Conservation (phyloP, 805 yeast genomes). For the Candida railenensis region DNA sequence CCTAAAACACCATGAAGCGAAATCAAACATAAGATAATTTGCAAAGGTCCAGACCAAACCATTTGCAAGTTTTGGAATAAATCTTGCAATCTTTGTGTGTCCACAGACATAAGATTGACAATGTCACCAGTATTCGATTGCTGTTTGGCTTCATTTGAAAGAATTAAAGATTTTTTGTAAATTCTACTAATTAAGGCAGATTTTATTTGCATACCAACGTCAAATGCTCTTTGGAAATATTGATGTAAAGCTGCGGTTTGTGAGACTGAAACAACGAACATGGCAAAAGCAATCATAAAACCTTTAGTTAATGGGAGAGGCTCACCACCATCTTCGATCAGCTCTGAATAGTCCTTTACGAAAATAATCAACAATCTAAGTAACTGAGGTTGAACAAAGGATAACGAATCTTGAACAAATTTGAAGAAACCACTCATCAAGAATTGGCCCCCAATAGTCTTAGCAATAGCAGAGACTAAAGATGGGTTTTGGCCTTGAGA, state of each 20-base stretch:
- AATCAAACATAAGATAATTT: conserved; percentile 69
- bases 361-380: conserved; percentile 28
- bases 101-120: conserved; percentile 93
- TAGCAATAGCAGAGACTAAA: conserved; percentile 57
- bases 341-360: conserved; percentile 36
- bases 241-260: conserved; percentile 79
- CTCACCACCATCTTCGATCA: conserved; percentile 26
- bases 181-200: conserved; percentile 66
- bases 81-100: conserved; percentile 85
- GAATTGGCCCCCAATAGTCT: conserved; percentile 75
- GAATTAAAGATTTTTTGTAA: conserved; percentile 63
- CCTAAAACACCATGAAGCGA: conserved; percentile 76
- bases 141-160: conserved; percentile 71
- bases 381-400: conserved; percentile 40
- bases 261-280: conserved; percentile 75
- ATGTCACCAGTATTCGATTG: conserved; percentile 85
- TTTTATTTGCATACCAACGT: conserved; percentile 73
- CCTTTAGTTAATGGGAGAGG: conserved; percentile 70
- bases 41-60: conserved; percentile 93
- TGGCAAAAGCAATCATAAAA: conserved; percentile 67
- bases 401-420: conserved; percentile 69
- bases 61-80: conserved; percentile 74
- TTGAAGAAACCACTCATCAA: conserved; percentile 72
- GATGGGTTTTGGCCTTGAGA: conserved; percentile 48
- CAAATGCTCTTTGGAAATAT: conserved; percentile 72